Evolutionary conservation across 2,329 filamentous ascomycete genomes (phyloP), one percentile per base, ranked within the genome.

Genomic region (Paecilomyces niveus): DNA sequence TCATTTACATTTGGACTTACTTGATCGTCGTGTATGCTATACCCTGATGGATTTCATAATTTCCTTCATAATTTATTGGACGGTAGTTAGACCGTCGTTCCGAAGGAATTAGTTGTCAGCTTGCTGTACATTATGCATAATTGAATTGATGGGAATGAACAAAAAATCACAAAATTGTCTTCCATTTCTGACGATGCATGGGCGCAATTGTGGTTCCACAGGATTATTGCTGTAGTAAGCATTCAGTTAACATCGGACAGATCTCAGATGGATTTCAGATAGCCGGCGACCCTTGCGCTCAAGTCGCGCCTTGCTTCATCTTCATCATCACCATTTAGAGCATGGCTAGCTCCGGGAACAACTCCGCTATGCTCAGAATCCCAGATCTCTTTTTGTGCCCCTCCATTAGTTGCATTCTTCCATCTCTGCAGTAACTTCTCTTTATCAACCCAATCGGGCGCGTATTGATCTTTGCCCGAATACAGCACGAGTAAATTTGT

Each of bases 261-360:
- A 33, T 26, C 57, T 63, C 57, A 65, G 26, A 76, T 58, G 21
- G 66, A 65, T 15, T 61, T 62, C 58, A 76, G 56, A 61, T 74
- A 77, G 13, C 62, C 62, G 55, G 67, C 58, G 18, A 77, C 70
- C 45, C 70, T 72, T n/a, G 65, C 64, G 57, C 72, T 63, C 56
- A 76, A 59, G 52, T 74, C 70, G 21, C 61, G 53, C 32, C 62
- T 55, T n/a, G 76, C 72, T 53, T 74, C 71, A 1, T 68, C 72
- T 68, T 83, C 79, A 54, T 78, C 78, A 58, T 79, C 75, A 58
- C 76, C 79, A 54, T 72, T 76, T 57, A 81, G 67, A 58, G 79
- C 80, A 64, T 83, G 81, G 11, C 73, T 78, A 6, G 80, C 81
- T 33, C 73, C 74, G 0, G 76, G 71, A 57, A 83, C 74, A 31